These are phyloP conservation scores for Ceratocystis alfenasii DNA, from an alignment of 2,329 filamentous ascomycete genomes.

Conservation along the genomic window DNA sequence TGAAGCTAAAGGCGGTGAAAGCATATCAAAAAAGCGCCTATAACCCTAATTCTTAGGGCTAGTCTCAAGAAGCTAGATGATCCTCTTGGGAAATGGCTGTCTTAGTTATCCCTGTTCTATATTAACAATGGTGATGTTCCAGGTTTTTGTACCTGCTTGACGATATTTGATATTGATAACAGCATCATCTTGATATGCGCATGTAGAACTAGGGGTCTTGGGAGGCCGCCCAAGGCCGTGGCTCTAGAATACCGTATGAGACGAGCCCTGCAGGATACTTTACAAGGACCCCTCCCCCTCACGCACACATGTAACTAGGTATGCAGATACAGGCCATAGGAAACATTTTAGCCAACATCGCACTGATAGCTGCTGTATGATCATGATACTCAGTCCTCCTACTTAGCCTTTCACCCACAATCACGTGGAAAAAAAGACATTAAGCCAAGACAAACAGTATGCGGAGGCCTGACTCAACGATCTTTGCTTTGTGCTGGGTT, in stretches of 20 bases:
- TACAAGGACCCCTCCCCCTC: too few species aligned
- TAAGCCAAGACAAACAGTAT: not conserved
- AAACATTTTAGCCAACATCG: not conserved
- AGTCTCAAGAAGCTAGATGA: not conserved
- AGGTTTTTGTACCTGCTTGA: too few species aligned
- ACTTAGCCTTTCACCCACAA: not conserved
- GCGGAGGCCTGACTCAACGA: not conserved
- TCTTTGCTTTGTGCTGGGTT: not conserved
- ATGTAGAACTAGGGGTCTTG: not conserved
- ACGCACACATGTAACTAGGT: too few species aligned
- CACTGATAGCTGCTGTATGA: not conserved
- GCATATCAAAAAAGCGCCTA: not conserved
- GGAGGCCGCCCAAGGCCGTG: too few species aligned
- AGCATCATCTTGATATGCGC: not conserved
- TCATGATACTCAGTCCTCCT: not conserved
- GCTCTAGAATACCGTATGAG: too few species aligned
- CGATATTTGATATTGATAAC: not conserved
- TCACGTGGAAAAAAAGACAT: not conserved
- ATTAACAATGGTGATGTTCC: too few species aligned
- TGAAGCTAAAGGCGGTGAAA: conserved; percentile 15
- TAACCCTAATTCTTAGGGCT: not conserved
- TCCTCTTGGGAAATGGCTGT: not conserved
- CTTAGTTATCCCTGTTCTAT: not conserved
- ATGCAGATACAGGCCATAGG: not conserved
- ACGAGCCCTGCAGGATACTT: too few species aligned